Conservation (phyloP, 2,329 filamentous ascomycete genomes). For the Drechslerella coelobrocha region DNA sequence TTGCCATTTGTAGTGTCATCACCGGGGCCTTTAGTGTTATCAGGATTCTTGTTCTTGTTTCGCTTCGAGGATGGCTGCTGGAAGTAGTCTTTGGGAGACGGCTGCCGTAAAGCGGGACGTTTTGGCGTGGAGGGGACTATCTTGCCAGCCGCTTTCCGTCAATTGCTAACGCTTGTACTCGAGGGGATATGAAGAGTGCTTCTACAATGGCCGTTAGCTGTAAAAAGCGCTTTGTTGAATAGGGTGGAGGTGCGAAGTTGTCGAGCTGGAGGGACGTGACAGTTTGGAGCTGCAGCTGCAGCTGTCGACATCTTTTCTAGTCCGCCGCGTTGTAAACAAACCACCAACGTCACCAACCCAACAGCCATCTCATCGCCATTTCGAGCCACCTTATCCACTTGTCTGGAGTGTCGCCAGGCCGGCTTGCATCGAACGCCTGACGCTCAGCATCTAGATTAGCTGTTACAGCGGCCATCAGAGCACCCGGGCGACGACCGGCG, state of each 20-base stretch:
- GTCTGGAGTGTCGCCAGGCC: background rate
- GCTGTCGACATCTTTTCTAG: conserved; percentile 25
- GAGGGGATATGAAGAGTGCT: background rate
- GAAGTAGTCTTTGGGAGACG: background rate
- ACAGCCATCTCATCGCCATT: background rate
- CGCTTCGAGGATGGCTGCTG: background rate
- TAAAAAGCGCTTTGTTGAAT: too few relatives aligned
- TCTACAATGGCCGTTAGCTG: too few relatives aligned
- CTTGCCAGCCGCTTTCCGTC: conserved; percentile 16
- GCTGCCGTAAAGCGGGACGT: conserved; percentile 27
- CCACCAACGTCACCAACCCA: conserved; percentile 20
- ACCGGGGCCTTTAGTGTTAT: background rate
- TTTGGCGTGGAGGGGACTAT: conserved; percentile 34
- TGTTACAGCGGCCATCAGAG: background rate
- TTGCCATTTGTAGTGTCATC: background rate
- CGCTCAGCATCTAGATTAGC: background rate
- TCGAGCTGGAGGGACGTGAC: background rate
- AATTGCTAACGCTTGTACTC: background rate
- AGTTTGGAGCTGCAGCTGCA: conserved; percentile 1
- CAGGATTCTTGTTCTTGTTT: background rate
- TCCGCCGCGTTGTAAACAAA: conserved; percentile 51
- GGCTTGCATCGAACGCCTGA: background rate
- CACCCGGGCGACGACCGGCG: conserved; percentile 12
- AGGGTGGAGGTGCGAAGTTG: conserved; percentile 4
- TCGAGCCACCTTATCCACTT: background rate